phyloP scores from a whole-genome alignment of 768 basidiomycete species.

The Chalciporus chontae region DNA sequence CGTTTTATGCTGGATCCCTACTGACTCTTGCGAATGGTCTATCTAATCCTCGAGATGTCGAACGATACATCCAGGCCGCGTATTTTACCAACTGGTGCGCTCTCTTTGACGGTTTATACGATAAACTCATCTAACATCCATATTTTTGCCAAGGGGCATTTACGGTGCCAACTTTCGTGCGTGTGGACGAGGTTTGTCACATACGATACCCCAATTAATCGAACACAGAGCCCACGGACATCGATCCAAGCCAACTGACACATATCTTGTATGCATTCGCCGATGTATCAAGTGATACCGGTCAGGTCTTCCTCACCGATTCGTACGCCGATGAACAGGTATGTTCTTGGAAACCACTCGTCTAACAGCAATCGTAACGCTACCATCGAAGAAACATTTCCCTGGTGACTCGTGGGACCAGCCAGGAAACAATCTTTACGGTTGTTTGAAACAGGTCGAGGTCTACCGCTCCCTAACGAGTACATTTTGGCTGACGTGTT shows the following conservation, averaged over 20 bases:
- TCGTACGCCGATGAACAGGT: constrained; percentile 72
- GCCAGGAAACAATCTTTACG: constrained; percentile 74
- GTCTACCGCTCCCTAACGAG: not conserved
- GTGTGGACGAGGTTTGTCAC: constrained; percentile 15
- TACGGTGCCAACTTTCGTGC: constrained; percentile 63
- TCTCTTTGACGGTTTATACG: not conserved
- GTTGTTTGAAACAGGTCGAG: constrained; percentile 72
- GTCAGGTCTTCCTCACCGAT: constrained; percentile 65
- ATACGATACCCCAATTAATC: constrained; percentile 2
- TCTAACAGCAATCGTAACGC: constrained; percentile 4
- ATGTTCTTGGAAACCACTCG: not conserved
- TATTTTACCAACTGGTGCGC: constrained; percentile 37
- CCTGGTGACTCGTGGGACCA: constrained; percentile 73
- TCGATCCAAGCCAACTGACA: constrained; percentile 56
- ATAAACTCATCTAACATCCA: not conserved
- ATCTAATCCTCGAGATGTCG: constrained; percentile 7
- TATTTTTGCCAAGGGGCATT: constrained; percentile 42
- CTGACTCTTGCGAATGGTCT: not conserved
- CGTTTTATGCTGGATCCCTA: constrained; percentile 12
- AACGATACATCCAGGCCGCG: constrained; percentile 30
- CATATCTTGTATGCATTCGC: constrained; percentile 83
- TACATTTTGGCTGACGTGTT: not conserved
- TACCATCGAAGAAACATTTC: constrained; percentile 55
- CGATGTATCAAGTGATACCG: constrained; percentile 59
- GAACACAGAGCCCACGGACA: constrained; percentile 58